Evolutionary conservation across 352 stramenopile genomes (phyloP).

Genomic region (Phytophthora brassicae): DNA sequence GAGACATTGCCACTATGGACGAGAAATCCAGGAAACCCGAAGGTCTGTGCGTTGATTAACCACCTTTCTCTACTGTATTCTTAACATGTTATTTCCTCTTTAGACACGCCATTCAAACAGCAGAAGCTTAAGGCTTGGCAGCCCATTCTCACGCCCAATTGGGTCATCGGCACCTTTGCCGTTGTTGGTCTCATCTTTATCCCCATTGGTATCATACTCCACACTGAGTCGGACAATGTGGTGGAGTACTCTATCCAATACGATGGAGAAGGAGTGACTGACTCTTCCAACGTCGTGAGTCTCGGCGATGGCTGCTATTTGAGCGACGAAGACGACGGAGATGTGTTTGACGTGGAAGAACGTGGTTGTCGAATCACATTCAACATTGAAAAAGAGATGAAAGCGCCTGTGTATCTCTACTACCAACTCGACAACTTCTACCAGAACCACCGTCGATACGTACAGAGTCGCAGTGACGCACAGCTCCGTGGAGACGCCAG

Average conservation of each 20-base stretch:
- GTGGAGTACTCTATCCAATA: constrained; percentile 91
- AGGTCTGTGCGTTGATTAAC: constrained; percentile 29
- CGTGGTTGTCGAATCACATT: constrained; percentile 87
- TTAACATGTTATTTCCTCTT: not conserved
- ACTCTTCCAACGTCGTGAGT: constrained; percentile 60
- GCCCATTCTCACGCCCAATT: constrained; percentile 96
- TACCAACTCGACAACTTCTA: constrained; percentile 99
- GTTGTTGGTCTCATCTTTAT: constrained; percentile 95
- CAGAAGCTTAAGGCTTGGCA: constrained; percentile 94
- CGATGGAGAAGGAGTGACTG: constrained; percentile 64
- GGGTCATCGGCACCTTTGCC: constrained; percentile 94
- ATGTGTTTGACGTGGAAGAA: constrained; percentile 59
- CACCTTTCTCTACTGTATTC: too few species aligned
- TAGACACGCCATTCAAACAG: constrained; percentile 89
- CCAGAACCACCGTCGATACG: constrained; percentile 98
- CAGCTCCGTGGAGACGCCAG: constrained; percentile 83
- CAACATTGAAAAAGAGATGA: constrained; percentile 91
- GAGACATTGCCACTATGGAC: constrained; percentile 57
- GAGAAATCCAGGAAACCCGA: constrained; percentile 88
- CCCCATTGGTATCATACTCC: constrained; percentile 90
- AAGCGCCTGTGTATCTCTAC: constrained; percentile 96
- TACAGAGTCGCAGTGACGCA: constrained; percentile 87
- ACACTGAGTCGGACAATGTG: constrained; percentile 87
- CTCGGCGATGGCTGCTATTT: constrained; percentile 67
- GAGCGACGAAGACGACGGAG: constrained; percentile 54